Evolutionary conservation across 176 grass and related monocot genomes (phyloP).

Genomic region (Carex parvula): DNA sequence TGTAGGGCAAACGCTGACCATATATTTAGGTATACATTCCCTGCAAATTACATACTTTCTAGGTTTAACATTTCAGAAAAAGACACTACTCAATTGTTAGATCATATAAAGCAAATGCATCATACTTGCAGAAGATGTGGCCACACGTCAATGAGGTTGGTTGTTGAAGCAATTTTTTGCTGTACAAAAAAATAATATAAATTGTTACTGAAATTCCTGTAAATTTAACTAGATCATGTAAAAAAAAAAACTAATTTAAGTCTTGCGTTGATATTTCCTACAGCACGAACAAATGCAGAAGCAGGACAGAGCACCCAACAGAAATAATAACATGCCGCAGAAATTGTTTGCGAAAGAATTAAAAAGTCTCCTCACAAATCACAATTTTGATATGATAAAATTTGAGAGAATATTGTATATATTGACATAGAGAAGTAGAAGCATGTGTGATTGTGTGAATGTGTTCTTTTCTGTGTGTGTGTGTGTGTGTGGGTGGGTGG

Average conservation of each 20-base stretch:
- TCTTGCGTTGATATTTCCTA: neutral
- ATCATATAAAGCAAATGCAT: neutral
- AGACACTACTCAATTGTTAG: neutral
- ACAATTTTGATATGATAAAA: neutral
- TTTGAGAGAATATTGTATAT: neutral
- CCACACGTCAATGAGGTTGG: conserved; percentile 12
- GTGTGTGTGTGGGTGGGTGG: too few species aligned
- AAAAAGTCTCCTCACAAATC: neutral
- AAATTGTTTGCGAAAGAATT: neutral
- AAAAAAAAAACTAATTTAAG: neutral
- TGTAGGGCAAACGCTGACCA: neutral
- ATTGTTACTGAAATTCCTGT: neutral
- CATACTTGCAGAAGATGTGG: conserved; percentile 21
- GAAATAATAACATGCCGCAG: neutral
- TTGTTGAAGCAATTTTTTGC: conserved; percentile 11
- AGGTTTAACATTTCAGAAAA: neutral
- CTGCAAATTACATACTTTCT: neutral
- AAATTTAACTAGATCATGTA: neutral
- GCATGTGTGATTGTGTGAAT: neutral
- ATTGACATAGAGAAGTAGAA: neutral
- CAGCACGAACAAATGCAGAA: neutral
- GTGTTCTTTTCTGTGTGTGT: neutral
- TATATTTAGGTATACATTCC: neutral
- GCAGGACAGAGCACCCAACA: neutral
- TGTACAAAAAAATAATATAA: conserved; percentile 2